Percentiles rank a stretch among this genome's conserved stretches.
phyloP scores from a whole-genome alignment of 176 grass and related monocot genomes.

The Phoenix dactylifera region DNA sequence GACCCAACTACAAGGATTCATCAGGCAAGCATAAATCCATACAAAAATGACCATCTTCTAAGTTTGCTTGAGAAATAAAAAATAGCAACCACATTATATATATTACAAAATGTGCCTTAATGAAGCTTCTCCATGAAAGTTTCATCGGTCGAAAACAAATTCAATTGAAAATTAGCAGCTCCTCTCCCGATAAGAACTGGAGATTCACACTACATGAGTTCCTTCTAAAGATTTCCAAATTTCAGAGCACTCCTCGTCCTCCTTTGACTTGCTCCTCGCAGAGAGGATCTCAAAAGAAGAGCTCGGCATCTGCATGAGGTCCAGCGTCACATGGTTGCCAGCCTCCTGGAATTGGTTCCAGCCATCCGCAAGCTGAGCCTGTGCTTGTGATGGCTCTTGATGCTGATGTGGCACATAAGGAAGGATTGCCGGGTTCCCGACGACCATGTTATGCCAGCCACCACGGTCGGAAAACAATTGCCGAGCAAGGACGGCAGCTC shows the following conservation, averaged over 20 bases:
- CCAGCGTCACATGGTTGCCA: conserved; percentile 35
- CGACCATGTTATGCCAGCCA: not conserved
- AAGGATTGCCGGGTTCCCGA: not conserved
- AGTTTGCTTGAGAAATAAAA: too few species aligned
- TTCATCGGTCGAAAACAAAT: too few species aligned
- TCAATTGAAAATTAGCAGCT: too few species aligned
- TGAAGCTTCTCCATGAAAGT: too few species aligned
- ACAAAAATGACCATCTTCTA: too few species aligned
- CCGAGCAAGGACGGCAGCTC: conserved; percentile 42
- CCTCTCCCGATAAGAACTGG: too few species aligned
- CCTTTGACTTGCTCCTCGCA: not conserved
- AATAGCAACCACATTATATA: too few species aligned
- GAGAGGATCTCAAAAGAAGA: conserved; percentile 4
- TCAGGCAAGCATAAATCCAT: too few species aligned
- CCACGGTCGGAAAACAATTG: conserved; percentile 41
- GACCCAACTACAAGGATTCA: too few species aligned
- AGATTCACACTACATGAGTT: conserved; percentile 2
- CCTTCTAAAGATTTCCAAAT: conserved; percentile 3
- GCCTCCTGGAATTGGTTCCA: conserved; percentile 8
- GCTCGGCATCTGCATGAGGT: conserved; percentile 2
- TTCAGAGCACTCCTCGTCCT: conserved; percentile 1
- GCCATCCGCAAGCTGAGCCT: conserved; percentile 1
- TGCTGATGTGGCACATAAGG: conserved; percentile 13
- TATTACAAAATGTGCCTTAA: too few species aligned
- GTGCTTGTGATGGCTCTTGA: not conserved